Evolutionary conservation across 441 rosid species (phyloP).

Genomic region (Omphalea diandra): DNA sequence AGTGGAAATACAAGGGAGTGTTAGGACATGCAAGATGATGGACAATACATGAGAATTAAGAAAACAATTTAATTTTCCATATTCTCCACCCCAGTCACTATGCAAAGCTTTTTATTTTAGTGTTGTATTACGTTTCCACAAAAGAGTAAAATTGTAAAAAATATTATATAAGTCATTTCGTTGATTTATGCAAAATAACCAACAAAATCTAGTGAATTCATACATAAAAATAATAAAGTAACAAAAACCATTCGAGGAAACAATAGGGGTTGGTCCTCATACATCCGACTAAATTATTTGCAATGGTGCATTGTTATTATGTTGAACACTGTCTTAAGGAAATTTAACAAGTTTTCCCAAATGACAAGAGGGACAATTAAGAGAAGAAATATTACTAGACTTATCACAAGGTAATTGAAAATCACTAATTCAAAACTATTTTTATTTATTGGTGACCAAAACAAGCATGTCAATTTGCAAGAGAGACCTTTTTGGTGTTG

Average conservation of each 20-base stretch:
- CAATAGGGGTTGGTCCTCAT: too few relatives aligned
- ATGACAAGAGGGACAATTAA: not conserved
- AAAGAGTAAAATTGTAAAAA: not conserved
- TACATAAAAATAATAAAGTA: not conserved
- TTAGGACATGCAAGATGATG: not conserved
- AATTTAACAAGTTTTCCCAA: not conserved
- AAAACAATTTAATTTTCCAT: too few relatives aligned
- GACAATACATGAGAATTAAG: not conserved
- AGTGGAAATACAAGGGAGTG: too few relatives aligned
- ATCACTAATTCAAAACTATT: too few relatives aligned
- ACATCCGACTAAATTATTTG: not conserved
- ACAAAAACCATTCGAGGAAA: not conserved
- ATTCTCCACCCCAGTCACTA: not conserved
- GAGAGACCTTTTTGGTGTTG: not conserved
- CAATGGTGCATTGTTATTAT: not conserved
- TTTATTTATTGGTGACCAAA: not conserved
- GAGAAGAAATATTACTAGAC: not conserved
- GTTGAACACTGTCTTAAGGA: not conserved
- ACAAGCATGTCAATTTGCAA: too few relatives aligned
- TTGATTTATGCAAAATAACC: not conserved
- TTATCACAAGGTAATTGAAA: not conserved
- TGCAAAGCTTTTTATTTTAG: not conserved
- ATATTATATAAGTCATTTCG: not conserved
- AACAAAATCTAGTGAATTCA: not conserved
- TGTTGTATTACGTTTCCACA: not conserved